Conservation (phyloP, 257 asterid species). For the Ehretia macrophylla region DNA sequence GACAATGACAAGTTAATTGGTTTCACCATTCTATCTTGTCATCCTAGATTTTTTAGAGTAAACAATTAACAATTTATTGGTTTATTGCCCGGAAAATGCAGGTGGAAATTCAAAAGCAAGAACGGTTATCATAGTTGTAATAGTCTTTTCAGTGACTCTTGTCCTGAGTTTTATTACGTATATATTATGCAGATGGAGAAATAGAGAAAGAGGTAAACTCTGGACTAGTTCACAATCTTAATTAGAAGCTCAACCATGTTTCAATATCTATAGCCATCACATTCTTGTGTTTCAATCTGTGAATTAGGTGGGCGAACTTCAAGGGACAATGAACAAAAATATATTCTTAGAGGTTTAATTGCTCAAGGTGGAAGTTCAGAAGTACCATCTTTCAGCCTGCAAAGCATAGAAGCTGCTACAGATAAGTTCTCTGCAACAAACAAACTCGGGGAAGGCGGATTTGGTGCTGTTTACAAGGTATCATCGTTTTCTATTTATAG, state of each 20-base stretch:
- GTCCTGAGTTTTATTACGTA: background rate
- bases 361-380: slow-evolving; percentile 8
- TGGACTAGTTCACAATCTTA: too few species aligned
- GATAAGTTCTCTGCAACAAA: slow-evolving; percentile 16
- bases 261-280: too few species aligned
- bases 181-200: background rate
- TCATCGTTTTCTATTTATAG: background rate
- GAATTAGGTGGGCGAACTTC: too few species aligned
- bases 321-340: too few species aligned
- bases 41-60: background rate
- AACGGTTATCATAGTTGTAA: background rate
- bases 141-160: background rate
- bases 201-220: too few species aligned
- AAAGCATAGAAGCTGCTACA: slow-evolving; percentile 28
- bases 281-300: too few species aligned
- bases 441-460: slow-evolving; percentile 50
- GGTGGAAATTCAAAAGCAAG: background rate
- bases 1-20: too few species aligned
- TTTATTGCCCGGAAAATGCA: background rate
- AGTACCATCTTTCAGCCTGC: slow-evolving; percentile 17
- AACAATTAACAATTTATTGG: background rate
- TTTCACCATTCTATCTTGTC: background rate
- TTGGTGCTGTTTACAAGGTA: slow-evolving; percentile 42
- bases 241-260: too few species aligned
- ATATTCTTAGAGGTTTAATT: background rate